Conservation (phyloP, 1,284 basidiomycete genomes). For the Golubevia sp. region DNA sequence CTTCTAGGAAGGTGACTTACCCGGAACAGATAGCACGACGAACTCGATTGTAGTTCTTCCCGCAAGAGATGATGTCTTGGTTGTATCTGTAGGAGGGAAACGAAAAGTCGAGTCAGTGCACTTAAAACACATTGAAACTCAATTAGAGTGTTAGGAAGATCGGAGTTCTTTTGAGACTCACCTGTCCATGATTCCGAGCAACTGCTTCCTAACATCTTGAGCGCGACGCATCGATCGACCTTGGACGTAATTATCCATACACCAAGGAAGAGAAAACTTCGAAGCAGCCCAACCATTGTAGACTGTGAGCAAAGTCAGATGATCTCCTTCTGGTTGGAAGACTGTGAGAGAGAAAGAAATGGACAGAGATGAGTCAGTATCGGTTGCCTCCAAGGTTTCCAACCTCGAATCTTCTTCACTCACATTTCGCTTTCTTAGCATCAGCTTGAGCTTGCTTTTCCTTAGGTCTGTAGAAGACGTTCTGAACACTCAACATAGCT, state of each 20-base stretch:
- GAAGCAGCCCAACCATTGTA: slow-evolving; percentile 98
- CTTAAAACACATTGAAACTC: not conserved
- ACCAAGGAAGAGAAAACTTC: slow-evolving; percentile 87
- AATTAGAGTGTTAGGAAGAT: not conserved
- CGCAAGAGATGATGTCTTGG: slow-evolving; percentile 89
- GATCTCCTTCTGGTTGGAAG: slow-evolving; percentile 87
- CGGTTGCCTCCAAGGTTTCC: too few species aligned
- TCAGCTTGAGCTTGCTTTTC: slow-evolving; percentile 99
- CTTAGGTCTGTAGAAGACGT: slow-evolving; percentile 95
- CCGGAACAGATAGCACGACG: slow-evolving; percentile 95
- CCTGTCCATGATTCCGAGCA: slow-evolving; percentile 98
- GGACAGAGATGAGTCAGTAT: slow-evolving; percentile 3
- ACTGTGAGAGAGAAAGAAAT: slow-evolving; percentile 8
- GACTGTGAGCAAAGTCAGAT: slow-evolving; percentile 90
- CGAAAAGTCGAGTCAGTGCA: slow-evolving; percentile 54
- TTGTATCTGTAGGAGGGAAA: slow-evolving; percentile 70
- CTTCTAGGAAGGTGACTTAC: slow-evolving; percentile 68
- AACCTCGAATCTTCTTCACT: too few species aligned
- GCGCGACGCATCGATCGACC: slow-evolving; percentile 95
- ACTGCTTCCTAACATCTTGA: slow-evolving; percentile 94
- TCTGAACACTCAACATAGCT: slow-evolving; percentile 95
- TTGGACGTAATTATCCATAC: slow-evolving; percentile 83
- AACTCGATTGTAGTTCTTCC: slow-evolving; percentile 88
- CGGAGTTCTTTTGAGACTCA: slow-evolving; percentile 61
- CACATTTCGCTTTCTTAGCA: slow-evolving; percentile 89